These are phyloP conservation scores for Diaporthe citrichinensis DNA, from an alignment of 2,329 filamentous ascomycete species.

Conservation along the genomic window DNA sequence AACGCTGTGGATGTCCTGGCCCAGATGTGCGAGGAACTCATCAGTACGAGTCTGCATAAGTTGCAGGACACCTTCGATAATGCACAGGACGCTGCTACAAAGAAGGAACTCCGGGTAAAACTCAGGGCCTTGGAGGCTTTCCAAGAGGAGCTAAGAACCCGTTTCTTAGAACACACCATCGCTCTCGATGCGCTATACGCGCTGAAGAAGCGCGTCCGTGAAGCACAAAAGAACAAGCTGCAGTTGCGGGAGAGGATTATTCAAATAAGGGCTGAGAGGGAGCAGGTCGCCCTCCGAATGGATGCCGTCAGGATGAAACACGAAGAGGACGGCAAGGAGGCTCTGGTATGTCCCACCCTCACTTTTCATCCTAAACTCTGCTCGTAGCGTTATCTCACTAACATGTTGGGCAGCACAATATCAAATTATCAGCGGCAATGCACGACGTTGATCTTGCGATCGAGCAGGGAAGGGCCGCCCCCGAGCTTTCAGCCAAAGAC, in stretches of 20 bases:
- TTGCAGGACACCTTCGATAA: conserved; percentile 60
- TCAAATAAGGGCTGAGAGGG: conserved; percentile 69
- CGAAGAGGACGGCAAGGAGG: conserved; percentile 66
- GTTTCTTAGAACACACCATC: conserved; percentile 72
- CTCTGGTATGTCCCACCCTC: conserved; percentile 57
- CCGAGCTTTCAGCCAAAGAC: conserved; percentile 60
- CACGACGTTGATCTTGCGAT: conserved; percentile 73
- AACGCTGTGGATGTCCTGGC: conserved; percentile 74
- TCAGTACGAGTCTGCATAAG: conserved; percentile 64
- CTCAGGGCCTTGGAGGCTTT: conserved; percentile 71
- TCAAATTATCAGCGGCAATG: conserved; percentile 70
- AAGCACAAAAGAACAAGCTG: conserved; percentile 70
- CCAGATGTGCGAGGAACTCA: conserved; percentile 73
- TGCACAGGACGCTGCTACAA: conserved; percentile 60
- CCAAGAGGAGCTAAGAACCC: conserved; percentile 67
- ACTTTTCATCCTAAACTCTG: neutral
- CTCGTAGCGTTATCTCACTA: conserved; percentile 7
- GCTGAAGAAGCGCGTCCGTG: conserved; percentile 69
- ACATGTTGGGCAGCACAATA: conserved; percentile 55
- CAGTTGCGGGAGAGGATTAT: conserved; percentile 72
- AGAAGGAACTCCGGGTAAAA: conserved; percentile 69
- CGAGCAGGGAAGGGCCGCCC: conserved; percentile 59
- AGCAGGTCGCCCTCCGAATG: conserved; percentile 73
- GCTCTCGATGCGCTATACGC: conserved; percentile 72
- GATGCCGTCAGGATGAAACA: conserved; percentile 74